A percentile compares a stretch with the other conserved stretches of the same genome.
Evolutionary conservation across 1,139 yeast genomes (phyloP).

Genomic region (Kodamaea fungicola): DNA sequence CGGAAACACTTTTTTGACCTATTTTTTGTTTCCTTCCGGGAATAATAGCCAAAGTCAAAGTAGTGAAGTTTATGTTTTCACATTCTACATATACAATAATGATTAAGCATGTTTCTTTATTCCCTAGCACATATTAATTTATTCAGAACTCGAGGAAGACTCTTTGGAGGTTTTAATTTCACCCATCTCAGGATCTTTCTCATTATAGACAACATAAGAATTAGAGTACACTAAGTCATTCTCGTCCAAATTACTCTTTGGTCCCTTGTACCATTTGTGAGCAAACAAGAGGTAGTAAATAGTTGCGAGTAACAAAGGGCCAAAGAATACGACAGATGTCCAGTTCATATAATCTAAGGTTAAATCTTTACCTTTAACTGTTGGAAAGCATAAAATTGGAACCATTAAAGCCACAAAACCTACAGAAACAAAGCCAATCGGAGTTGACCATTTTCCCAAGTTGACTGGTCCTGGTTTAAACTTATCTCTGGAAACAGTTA

Average conservation of each 20-base stretch:
- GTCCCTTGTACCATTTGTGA: conserved; percentile 64
- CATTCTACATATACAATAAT: too few relatives aligned
- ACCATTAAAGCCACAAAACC: conserved; percentile 57
- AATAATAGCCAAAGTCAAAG: too few relatives aligned
- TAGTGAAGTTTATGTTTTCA: too few relatives aligned
- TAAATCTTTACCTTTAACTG: conserved; percentile 43
- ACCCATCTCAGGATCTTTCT: conserved; percentile 21
- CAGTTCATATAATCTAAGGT: conserved; percentile 58
- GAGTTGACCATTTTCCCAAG: conserved; percentile 51
- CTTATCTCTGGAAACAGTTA: conserved; percentile 49
- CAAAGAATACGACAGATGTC: conserved; percentile 67
- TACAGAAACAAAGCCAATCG: conserved; percentile 37
- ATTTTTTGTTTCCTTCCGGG: too few relatives aligned
- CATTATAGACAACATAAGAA: conserved; percentile 17
- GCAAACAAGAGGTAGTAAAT: conserved; percentile 57
- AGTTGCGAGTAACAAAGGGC: conserved; percentile 53
- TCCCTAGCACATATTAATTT: too few relatives aligned
- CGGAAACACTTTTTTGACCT: too few relatives aligned
- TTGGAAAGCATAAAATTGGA: conserved; percentile 67
- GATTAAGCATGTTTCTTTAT: too few relatives aligned
- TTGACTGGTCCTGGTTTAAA: conserved; percentile 72
- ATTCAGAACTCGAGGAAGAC: too few relatives aligned
- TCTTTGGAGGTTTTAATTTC: too few relatives aligned
- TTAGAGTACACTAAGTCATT: conserved; percentile 18
- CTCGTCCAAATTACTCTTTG: conserved; percentile 53